These are phyloP conservation scores for Magnolia changhungtana DNA, from an alignment of 164 flowering plant species.

Conservation along the genomic window DNA sequence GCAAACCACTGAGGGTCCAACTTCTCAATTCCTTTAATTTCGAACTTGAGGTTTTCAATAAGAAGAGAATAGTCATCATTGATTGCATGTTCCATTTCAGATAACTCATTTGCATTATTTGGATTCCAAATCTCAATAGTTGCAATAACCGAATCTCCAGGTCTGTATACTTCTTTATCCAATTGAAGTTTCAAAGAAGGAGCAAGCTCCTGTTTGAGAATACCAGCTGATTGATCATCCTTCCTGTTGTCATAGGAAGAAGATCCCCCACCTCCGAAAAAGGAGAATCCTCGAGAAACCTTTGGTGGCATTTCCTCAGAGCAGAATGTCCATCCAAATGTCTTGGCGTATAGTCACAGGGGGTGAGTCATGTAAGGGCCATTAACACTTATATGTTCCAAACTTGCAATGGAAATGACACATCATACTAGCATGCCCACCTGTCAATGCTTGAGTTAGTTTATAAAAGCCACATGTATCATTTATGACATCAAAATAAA, in stretches of 20 bases:
- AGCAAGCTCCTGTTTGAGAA: conserved; percentile 14
- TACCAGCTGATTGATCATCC: conserved; percentile 3
- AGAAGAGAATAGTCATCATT: conserved; percentile 38
- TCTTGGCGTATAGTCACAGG: neutral
- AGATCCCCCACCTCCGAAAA: conserved; percentile 49
- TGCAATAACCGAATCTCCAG: conserved; percentile 67
- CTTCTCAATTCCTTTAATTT: conserved; percentile 81
- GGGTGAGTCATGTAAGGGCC: neutral
- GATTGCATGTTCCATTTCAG: conserved; percentile 11
- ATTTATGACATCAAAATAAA: neutral
- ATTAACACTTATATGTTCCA: neutral
- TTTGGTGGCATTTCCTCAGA: conserved; percentile 30
- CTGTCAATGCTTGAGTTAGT: conserved; percentile 3
- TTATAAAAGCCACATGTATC: neutral
- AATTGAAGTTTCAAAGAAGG: conserved; percentile 53
- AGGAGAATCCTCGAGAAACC: conserved; percentile 41
- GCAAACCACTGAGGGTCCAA: conserved; percentile 86
- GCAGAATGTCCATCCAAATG: conserved; percentile 9
- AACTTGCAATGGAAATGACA: neutral
- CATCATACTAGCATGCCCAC: neutral
- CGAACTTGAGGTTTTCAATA: conserved; percentile 64
- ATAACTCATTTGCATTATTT: conserved; percentile 1
- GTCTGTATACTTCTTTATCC: conserved; percentile 76
- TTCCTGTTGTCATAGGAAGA: conserved; percentile 14
- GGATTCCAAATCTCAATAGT: conserved; percentile 52